phyloP scores from a whole-genome alignment of 352 stramenopile species.

The Globisporangium uncinulatum region DNA sequence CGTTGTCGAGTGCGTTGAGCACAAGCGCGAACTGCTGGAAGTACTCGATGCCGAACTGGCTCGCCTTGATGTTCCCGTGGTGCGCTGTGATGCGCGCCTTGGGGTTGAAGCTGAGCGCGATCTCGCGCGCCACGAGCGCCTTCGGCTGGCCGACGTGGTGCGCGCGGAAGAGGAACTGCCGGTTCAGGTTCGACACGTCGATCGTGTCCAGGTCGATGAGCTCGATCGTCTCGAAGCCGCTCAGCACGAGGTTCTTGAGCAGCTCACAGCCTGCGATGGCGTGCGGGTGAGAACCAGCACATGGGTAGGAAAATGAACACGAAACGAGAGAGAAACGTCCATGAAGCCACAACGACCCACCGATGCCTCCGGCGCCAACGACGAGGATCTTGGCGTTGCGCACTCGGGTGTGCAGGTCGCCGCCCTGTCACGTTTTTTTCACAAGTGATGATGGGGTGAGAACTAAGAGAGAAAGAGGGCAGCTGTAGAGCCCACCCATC shows the following conservation, averaged over 20 bases:
- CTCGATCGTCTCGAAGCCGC: slow-evolving; percentile 90
- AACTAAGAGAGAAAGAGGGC: neutral
- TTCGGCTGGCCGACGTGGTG: slow-evolving; percentile 98
- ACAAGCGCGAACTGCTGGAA: slow-evolving; percentile 96
- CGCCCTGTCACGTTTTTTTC: slow-evolving; percentile 25
- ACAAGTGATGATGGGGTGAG: neutral
- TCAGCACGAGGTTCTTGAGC: slow-evolving; percentile 99
- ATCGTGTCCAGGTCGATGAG: slow-evolving; percentile 99
- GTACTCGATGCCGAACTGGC: slow-evolving; percentile 91
- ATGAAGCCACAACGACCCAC: slow-evolving; percentile 20
- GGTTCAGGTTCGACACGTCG: slow-evolving; percentile 99
- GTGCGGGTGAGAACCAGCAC: too few relatives aligned
- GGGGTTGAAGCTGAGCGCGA: slow-evolving; percentile 88
- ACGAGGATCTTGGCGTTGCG: slow-evolving; percentile 90
- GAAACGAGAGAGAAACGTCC: neutral
- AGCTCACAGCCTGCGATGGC: slow-evolving; percentile 90
- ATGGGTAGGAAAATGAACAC: too few relatives aligned
- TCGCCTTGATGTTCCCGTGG: slow-evolving; percentile 97
- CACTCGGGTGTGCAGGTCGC: slow-evolving; percentile 62
- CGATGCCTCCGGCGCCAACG: slow-evolving; percentile 98
- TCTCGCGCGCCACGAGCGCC: slow-evolving; percentile 81
- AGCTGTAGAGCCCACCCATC: neutral
- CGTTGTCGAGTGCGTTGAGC: slow-evolving; percentile 99
- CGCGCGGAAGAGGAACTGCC: slow-evolving; percentile 98
- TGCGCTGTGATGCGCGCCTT: slow-evolving; percentile 87